phyloP scores from a whole-genome alignment of 805 yeast genomes.

The Saccharomycopsis selenospora region DNA sequence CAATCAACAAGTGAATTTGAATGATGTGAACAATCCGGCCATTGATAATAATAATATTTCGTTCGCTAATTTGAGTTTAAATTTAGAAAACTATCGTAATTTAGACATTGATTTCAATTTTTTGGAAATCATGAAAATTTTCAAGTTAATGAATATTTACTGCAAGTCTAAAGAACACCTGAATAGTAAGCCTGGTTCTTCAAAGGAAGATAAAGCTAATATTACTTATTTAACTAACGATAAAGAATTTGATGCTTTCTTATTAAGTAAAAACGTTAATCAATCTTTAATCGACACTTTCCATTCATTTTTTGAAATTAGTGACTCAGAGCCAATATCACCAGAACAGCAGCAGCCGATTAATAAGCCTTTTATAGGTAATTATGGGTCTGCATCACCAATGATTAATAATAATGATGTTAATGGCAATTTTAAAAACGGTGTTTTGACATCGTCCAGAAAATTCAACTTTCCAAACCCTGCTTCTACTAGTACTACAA shows the following conservation, averaged over 20 bases:
- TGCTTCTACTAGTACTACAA: background rate
- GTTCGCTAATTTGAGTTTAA: slow-evolving; percentile 49
- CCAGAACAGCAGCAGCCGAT: background rate
- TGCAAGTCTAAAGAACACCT: slow-evolving; percentile 1
- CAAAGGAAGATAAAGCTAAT: slow-evolving; percentile 1
- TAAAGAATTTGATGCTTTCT: slow-evolving; percentile 10
- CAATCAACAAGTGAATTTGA: slow-evolving; percentile 37
- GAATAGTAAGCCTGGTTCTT: background rate
- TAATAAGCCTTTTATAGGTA: too few species aligned
- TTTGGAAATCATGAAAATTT: slow-evolving; percentile 22
- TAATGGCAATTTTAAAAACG: background rate
- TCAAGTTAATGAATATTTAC: slow-evolving; percentile 17
- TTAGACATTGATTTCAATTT: slow-evolving; percentile 52
- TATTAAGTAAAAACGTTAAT: slow-evolving; percentile 12
- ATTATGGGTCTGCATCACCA: background rate
- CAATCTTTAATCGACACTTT: slow-evolving; percentile 12
- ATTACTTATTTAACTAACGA: slow-evolving; percentile 4
- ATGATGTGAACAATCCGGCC: slow-evolving; percentile 21
- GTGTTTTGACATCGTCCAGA: background rate
- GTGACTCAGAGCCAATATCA: background rate
- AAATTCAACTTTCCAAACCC: background rate
- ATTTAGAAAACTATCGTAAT: slow-evolving; percentile 52
- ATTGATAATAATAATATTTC: slow-evolving; percentile 28
- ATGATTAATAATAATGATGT: background rate
- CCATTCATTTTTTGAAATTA: slow-evolving; percentile 15